Percentiles rank a stretch among this genome's conserved stretches.
phyloP scores from a whole-genome alignment of 139 green algal species.

The Tetradesmus obliquus region DNA sequence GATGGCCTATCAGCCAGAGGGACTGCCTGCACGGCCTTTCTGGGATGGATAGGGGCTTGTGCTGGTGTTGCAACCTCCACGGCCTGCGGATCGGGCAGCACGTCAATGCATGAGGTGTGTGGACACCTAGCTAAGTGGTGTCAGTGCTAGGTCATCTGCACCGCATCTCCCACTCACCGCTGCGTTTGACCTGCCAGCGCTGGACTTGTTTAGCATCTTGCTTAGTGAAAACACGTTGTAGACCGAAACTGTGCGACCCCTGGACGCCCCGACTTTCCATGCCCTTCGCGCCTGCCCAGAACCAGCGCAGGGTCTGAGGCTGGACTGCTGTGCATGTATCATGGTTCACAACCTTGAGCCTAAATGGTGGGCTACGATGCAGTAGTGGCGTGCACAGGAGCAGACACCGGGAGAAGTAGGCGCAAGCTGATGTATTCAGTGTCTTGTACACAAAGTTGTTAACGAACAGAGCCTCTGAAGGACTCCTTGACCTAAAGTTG shows the following conservation, averaged over 20 bases:
- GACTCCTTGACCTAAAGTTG: neutral
- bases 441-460: neutral
- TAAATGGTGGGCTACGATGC: neutral
- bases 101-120: neutral
- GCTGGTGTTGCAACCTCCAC: neutral
- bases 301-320: neutral
- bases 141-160: neutral
- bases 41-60: constrained; percentile 1
- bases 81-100: neutral
- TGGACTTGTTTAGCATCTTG: neutral
- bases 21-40: constrained; percentile 22
- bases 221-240: constrained; percentile 24
- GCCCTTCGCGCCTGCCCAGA: neutral
- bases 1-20: neutral
- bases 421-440: neutral
- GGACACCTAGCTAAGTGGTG: neutral
- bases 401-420: neutral
- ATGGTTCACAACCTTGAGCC: neutral
- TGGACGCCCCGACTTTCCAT: neutral
- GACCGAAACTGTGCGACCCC: neutral
- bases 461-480: neutral
- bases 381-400: neutral
- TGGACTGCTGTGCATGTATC: neutral
- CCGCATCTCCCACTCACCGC: constrained; percentile 20
- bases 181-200: neutral